A percentile compares a stretch with the other conserved stretches of the same genome.
Evolutionary conservation across 176 grass and related monocot genomes (phyloP).

Genomic region (Lolium perenne): DNA sequence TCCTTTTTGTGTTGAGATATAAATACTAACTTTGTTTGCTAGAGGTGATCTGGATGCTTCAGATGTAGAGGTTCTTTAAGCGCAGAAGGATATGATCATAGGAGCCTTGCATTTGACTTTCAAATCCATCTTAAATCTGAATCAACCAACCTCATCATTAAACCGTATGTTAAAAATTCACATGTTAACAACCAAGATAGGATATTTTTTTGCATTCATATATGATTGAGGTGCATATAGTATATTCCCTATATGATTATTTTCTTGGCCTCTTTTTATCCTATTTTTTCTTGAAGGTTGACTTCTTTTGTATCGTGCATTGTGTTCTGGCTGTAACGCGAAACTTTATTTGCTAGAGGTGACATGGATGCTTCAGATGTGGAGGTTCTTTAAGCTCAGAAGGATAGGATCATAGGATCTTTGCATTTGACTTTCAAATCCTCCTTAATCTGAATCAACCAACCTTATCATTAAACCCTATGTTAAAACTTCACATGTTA

Average conservation of each 20-base stretch:
- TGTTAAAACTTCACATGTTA: slow-evolving; percentile 1
- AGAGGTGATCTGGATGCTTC: slow-evolving; percentile 32
- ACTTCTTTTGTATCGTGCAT: not conserved
- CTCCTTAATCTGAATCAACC: not conserved
- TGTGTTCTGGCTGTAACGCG: not conserved
- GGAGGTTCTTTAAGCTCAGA: not conserved
- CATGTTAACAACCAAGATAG: not conserved
- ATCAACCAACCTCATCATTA: not conserved
- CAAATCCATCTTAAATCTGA: not conserved
- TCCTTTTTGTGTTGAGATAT: not conserved
- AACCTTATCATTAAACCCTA: not conserved
- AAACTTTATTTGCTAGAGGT: not conserved
- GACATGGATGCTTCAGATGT: slow-evolving; percentile 24
- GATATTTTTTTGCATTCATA: not conserved
- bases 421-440: not conserved
- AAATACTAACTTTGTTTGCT: not conserved
- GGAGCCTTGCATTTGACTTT: not conserved
- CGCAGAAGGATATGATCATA: not conserved
- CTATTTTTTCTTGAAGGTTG: not conserved
- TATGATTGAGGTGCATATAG: not conserved
- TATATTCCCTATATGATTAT: not conserved
- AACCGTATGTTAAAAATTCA: not conserved
- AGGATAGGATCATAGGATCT: not conserved
- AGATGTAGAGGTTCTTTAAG: not conserved
- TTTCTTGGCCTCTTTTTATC: not conserved